Evolutionary conservation across 345 rosid genomes (phyloP), one percentile per base, ranked within the genome.

Genomic region (Pistacia integerrima): DNA sequence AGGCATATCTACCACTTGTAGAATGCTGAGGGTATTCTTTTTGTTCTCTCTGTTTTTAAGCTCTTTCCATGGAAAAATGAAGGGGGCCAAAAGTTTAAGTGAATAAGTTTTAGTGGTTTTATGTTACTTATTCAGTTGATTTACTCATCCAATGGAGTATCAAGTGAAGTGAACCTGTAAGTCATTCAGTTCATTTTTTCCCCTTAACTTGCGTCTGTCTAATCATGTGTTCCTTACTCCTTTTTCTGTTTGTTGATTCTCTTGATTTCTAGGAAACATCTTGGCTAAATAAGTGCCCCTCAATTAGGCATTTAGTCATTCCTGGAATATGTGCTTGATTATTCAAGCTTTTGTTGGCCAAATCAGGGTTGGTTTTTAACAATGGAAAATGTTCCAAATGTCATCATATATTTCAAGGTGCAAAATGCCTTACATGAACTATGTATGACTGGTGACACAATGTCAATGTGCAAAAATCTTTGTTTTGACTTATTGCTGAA

Each of bases 261-360:
- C 36, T 64, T 11, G n/a, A 30, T 64, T 57, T 58, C 65, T 71
- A 20, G 57, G 22, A 28, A 44, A 44, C 41, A 20, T 44, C 38
- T 44, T 25, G 67, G 17, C 14, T 11, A 25, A 7, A 18, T 22
- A 35, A 51, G 11, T 41, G 56, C 65, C 22, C 51, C 35, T 63
- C 20, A 62, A 41, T 62, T 63, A 38, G 67, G 20, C 35, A 14
- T 72, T 46, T 60, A 49, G 41, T 51, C 48, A 54, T 10, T 54
- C 22, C 36, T 14, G 60, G 55, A 46, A 59, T 41, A 71, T 41
- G 55, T 72, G 38, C 18, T 72, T 72, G 56, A 22, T 72, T 54
- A 38, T 58, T 12, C 33, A 58, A 20, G 20, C 35, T 58, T 72
- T 46, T 1, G 30, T 35, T 28, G 55, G 22, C 25, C 66, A 44